These are phyloP conservation scores for Magnaporthiopsis rhizophila DNA, from an alignment of 2,329 filamentous ascomycete genomes.

Conservation along the genomic window DNA sequence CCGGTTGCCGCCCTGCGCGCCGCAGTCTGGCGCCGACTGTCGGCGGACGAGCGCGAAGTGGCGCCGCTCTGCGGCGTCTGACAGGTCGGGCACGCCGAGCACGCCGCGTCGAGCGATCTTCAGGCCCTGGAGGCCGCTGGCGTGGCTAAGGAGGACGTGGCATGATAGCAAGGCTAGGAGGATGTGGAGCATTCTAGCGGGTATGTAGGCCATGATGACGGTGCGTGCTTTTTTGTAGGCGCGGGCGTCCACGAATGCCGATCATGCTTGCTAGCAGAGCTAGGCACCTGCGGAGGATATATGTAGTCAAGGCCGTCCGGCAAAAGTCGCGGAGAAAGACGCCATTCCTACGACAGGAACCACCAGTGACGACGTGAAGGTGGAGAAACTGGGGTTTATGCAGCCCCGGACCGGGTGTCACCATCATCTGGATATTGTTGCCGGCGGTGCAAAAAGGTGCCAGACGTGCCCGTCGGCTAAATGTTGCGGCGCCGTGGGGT, in stretches of 20 bases:
- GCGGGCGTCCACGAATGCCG: no score
- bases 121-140: background rate
- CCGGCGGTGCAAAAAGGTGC: background rate
- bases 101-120: background rate
- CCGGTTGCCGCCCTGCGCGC: constrained; percentile 10
- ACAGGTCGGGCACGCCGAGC: background rate
- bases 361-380: background rate
- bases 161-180: background rate
- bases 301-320: background rate
- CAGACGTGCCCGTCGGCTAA: background rate
- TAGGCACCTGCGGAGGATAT: background rate
- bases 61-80: background rate
- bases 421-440: background rate
- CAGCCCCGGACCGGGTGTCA: background rate
- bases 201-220: background rate
- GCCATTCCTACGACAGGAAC: background rate
- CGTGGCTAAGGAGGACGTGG: background rate
- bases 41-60: background rate
- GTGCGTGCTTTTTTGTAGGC: no score
- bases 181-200: background rate
- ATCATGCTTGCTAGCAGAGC: background rate
- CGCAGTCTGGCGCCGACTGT: constrained; percentile 7
- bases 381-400: background rate
- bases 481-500: background rate
- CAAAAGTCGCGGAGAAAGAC: background rate